Base-by-base conservation (phyloP, 192 early-diverging fungal genomes). In the Globomyces pollinis-pini region DNA sequence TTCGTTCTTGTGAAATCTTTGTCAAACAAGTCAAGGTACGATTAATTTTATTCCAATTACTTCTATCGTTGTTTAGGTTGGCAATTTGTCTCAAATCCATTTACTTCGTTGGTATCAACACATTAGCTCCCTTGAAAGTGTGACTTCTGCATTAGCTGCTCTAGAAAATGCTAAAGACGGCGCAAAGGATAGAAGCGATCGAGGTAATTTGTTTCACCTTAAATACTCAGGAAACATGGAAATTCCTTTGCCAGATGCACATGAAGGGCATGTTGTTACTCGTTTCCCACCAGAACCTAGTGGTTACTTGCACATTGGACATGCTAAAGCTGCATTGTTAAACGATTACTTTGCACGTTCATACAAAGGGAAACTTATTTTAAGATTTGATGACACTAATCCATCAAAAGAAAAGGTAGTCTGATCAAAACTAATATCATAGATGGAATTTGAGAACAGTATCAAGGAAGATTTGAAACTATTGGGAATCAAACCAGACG, bases 301-400 rank as follows among this genome's bases (percentile, higher is more conserved):
- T 68, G 96, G 95, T 70, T 99, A 95, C 73, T 76, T 99, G 57
- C 96, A 99, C 75, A 96, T 99, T 81, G 96, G 96, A 53, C 96
- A 99, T 69, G 93, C 94, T 50, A 99, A 99, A 81, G 96, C 96
- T 31, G 96, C 92, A 11, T 74, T 99, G 43, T 68, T 99, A 50
- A 99, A 98, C 79, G 89, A 99, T 66, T 88, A 94, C 79, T 89
- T 99, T 85, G 96, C 96, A 1, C 68, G 83, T 12, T 62, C 72
- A 20, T 93, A 96, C 76, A 79, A 89, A 42, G 96, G 96, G 57
- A 92, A 89, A 66, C 61, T 99, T 63, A 88, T 98, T 55, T 71
- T 98, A 55, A 88, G 96, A 20, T 98, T 99, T 54, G 96, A 99
- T 70, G 95, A 99, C 71, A 97, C 96, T 31, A 99, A 99, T 68